Percentiles rank a stretch among this genome's conserved stretches.
Conservation (phyloP, 306 rosid species). For the Cotoneaster glaucophyllus region DNA sequence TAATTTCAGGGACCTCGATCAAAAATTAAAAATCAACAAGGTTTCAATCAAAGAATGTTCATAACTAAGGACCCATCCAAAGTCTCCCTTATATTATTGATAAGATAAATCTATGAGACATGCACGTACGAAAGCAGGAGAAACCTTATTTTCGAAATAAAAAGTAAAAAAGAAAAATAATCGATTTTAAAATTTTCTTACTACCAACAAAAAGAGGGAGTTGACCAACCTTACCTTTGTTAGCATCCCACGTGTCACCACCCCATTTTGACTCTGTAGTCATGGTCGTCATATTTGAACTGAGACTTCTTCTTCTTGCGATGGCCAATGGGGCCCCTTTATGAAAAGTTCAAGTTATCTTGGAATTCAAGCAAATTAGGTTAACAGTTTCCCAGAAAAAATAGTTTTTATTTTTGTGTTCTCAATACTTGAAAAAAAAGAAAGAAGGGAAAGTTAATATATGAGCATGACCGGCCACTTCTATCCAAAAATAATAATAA, state of each 20-base stretch:
- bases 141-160: no score
- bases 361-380: not conserved
- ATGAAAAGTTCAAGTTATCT: not conserved
- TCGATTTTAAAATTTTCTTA: no score
- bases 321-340: not conserved
- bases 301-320: not conserved
- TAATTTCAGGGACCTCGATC: no score
- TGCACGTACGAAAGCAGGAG: no score
- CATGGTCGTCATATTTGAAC: not conserved
- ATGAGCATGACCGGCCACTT: not conserved
- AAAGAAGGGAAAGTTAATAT: no score
- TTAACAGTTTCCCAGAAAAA: not conserved
- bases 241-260: not conserved
- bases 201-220: not conserved
- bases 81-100: no score
- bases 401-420: not conserved
- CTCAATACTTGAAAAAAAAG: no score
- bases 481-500: not conserved
- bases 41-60: no score
- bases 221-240: not conserved
- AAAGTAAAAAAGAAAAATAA: no score
- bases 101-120: no score
- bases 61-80: no score
- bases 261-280: constrained; percentile 1
- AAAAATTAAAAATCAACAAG: no score